Base-by-base conservation (phyloP, 371 early-diverging fungal genomes). In the Mortierella sp. region DNA sequence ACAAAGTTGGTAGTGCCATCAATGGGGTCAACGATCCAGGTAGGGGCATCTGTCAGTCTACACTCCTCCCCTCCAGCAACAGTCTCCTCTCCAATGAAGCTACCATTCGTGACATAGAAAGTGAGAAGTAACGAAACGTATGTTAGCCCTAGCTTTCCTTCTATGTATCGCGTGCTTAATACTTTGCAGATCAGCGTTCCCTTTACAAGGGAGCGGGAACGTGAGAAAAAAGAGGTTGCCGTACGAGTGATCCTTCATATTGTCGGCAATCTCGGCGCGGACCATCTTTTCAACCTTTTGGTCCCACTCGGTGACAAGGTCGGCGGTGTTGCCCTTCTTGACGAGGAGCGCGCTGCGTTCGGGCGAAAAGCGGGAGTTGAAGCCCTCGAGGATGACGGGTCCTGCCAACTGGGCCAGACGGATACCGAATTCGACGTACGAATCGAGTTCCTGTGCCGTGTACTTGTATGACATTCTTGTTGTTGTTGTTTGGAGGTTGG, bases 11-110 rank as follows among this genome's bases (percentile, higher is more conserved):
- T 96, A 3, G 97, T 97, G 70, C 97, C 94, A 89, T 97, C 95
- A 77, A 98, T 94, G 5, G 98, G 98, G 81, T 98, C 98, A 6
- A 97, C 95, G 75, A 97, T 95, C 97, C 97, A 97, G 4, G 98
- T 97, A 12, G 97, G 97, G 6, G 91, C 90, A 76, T 95, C 88
- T 12, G 95, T 95, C 78, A 95, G 88, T 29, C 83, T 83, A 73
- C 91, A 89, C 29, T 90, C 90, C 54, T 92, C 91, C 29, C 94
- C 95, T 72, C 88, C 89, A 29, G 93, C 94, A 18, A 91, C 90
- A 3, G 94, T 92, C 78, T 98, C 97, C 83, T 97, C 97, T 60
- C 98, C 98, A 68, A 98, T 95, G 75, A 98, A 96, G 21, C 91
- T 91, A 83, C n/a, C 21, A 6, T 63, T 0, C 35, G 35, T 16